phyloP scores from a whole-genome alignment of 768 basidiomycete species.

The Pleurotus platypus region DNA sequence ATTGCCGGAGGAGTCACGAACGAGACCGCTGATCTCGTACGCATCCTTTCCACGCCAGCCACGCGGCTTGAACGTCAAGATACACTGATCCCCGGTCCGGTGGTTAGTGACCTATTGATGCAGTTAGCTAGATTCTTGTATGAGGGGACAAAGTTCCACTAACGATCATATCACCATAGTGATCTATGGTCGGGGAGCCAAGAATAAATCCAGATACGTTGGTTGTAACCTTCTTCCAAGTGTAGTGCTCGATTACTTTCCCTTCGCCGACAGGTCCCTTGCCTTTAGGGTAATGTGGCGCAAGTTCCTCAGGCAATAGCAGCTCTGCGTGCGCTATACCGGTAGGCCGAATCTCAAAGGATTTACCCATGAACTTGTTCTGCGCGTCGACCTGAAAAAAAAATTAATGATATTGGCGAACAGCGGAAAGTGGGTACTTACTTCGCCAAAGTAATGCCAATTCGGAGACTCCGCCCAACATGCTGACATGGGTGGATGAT shows the following conservation, averaged over 20 bases:
- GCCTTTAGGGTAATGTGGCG: constrained; percentile 57
- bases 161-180: constrained; percentile 93
- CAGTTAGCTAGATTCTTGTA: constrained; percentile 1
- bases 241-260: constrained; percentile 85
- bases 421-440: constrained; percentile 19
- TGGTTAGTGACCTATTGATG: constrained; percentile 75
- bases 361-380: constrained; percentile 95
- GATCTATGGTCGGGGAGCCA: constrained; percentile 84
- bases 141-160: constrained; percentile 19
- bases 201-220: constrained; percentile 91
- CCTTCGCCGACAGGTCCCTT: constrained; percentile 35
- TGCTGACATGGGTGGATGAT: constrained; percentile 95
- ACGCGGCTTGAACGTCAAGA: constrained; percentile 92
- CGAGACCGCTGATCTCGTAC: constrained; percentile 87
- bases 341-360: constrained; percentile 94
- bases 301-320: constrained; percentile 65
- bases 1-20: constrained; percentile 60
- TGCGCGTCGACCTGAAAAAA: constrained; percentile 81
- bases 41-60: constrained; percentile 93
- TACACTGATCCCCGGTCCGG: constrained; percentile 81
- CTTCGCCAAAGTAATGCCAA: constrained; percentile 92
- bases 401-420: constrained; percentile 2
- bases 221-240: constrained; percentile 93
- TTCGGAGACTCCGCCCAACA: constrained; percentile 89
- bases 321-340: constrained; percentile 91